Evolutionary conservation across 441 rosid species (phyloP).

Genomic region (Theobroma grandiflorum): DNA sequence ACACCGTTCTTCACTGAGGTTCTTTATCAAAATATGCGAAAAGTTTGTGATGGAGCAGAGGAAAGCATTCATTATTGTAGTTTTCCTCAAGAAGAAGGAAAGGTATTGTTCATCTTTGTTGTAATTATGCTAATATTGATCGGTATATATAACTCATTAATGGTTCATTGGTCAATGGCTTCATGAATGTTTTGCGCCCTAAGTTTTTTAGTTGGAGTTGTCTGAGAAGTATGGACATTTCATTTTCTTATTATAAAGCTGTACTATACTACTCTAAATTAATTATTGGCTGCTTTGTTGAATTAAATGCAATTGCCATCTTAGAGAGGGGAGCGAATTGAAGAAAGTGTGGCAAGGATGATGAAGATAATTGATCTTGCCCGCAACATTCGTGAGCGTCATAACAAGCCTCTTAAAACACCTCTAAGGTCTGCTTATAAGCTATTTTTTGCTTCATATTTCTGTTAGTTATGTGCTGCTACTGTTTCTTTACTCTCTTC

Average conservation of each 20-base stretch:
- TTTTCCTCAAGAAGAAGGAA: slow-evolving; percentile 83
- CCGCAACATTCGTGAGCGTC: slow-evolving; percentile 95
- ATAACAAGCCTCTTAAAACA: slow-evolving; percentile 91
- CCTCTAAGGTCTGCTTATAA: slow-evolving; percentile 73
- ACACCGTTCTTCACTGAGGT: slow-evolving; percentile 98
- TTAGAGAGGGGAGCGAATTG: slow-evolving; percentile 88
- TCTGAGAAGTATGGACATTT: slow-evolving; percentile 6
- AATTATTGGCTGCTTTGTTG: not conserved
- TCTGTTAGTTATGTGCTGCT: not conserved
- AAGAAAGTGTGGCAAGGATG: slow-evolving; percentile 95
- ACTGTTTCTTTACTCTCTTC: slow-evolving; percentile 1
- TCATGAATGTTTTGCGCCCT: not conserved
- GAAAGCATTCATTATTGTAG: slow-evolving; percentile 92
- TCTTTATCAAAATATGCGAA: slow-evolving; percentile 94
- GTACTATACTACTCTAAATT: not conserved
- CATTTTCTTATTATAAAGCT: slow-evolving; percentile 9
- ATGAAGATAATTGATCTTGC: slow-evolving; percentile 96
- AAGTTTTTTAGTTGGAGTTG: not conserved
- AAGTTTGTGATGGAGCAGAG: slow-evolving; percentile 70
- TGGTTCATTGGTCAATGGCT: not conserved
- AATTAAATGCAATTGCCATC: slow-evolving; percentile 33
- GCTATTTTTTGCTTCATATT: slow-evolving; percentile 20
- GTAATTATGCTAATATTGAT: slow-evolving; percentile 1
- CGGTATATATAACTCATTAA: not conserved
- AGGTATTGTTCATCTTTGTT: slow-evolving; percentile 48